A percentile compares a stretch with the other conserved stretches of the same genome.
Evolutionary conservation across 495 filamentous ascomycete genomes (phyloP).

Genomic region (Penicillium arizonense): DNA sequence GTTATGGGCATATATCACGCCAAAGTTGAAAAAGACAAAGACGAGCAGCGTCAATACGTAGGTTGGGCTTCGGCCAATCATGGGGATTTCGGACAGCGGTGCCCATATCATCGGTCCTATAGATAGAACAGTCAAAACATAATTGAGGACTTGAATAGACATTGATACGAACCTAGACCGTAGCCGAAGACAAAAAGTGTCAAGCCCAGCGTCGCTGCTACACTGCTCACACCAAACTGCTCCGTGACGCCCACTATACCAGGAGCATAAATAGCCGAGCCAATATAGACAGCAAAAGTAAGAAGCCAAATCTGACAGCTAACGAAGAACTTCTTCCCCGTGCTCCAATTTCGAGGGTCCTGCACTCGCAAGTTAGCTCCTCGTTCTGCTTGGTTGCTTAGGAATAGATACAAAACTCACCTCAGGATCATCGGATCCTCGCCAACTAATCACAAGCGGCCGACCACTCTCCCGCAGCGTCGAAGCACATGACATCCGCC

Average conservation of each 20-base stretch:
- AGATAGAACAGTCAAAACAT: neutral
- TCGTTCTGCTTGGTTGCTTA: no score
- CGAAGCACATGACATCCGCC: conserved; percentile 10
- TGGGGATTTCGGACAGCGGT: conserved; percentile 51
- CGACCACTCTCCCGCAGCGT: neutral
- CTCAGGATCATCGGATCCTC: conserved; percentile 30
- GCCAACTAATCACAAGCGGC: conserved; percentile 18
- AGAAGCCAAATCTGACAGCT: conserved; percentile 22
- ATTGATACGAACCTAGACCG: conserved; percentile 17
- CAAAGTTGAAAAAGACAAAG: conserved; percentile 53
- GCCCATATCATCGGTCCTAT: conserved; percentile 35
- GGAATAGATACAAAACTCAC: conserved; percentile 6
- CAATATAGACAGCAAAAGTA: conserved; percentile 34
- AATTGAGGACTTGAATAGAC: neutral
- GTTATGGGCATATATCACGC: conserved; percentile 44
- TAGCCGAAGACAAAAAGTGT: conserved; percentile 51
- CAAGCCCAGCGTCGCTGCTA: conserved; percentile 48
- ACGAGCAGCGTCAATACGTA: conserved; percentile 47
- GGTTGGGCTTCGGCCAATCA: conserved; percentile 47
- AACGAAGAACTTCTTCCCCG: conserved; percentile 16
- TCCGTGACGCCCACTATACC: conserved; percentile 25
- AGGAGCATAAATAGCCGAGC: conserved; percentile 30
- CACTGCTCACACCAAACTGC: conserved; percentile 45
- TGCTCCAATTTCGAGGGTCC: conserved; percentile 54
- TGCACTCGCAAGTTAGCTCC: neutral